Evolutionary conservation across 331 rosid genomes (phyloP), one percentile per base, ranked within the genome.

Genomic region (Malus hybrid): DNA sequence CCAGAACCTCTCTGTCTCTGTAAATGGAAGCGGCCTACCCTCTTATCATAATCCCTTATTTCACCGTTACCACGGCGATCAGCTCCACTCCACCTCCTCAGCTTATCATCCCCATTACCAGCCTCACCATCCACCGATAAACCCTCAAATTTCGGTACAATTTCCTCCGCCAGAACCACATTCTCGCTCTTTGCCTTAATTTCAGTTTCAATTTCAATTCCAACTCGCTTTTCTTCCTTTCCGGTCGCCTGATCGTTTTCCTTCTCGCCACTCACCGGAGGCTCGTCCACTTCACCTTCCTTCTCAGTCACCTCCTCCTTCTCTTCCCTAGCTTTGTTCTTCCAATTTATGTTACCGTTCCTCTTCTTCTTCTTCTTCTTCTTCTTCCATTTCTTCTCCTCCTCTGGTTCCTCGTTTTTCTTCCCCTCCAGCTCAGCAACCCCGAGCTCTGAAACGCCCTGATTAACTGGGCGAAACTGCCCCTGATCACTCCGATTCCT

Each of bases 91-190:
- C 36, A 32, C 58, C 78, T 68, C 65, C 44, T 50, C 8, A 36
- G 5, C 36, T 28, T 16, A 20, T 3, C 62, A 56, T 26, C 76
- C 34, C 32, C 56, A 24, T 56, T 55, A 39, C 42, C 76, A 60
- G 33, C 30, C 77, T 28, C 66, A 5, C 57, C 7, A 55, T 57
- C 15, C 75, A 42, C 69, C 42, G 84, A 68, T 19, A 75, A 67
- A 63, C 46, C 76, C 56, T 66, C 33, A 58, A 68, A n/a, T 71
- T 63, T 68, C 20, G 34, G 68, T n/a, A 33, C 9, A 77, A 71
- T 70, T 69, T 66, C 77, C 48, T 42, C 81, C 29, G 30, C 7
- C 50, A 3, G 15, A 65, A 11, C 28, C 70, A 65, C 50, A 65
- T 65, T 34, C 70, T 66, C 52, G 70, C 70, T 34, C 15, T 65